These are phyloP conservation scores for Nakataea oryzae DNA, from an alignment of 2,329 filamentous ascomycete species.

Conservation along the genomic window DNA sequence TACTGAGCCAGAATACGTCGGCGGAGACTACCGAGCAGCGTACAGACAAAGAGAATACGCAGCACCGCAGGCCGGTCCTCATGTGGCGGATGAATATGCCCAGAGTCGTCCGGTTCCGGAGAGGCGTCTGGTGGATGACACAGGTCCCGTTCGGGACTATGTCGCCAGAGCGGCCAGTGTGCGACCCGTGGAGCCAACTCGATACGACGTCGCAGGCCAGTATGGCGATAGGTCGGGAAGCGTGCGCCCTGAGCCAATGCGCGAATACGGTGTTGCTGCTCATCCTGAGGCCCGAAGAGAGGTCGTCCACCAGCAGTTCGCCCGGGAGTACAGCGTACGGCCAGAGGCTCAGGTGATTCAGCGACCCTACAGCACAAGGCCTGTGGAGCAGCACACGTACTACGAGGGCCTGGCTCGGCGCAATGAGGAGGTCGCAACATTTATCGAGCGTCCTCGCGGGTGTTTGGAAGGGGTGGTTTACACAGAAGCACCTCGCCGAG, in stretches of 20 bases:
- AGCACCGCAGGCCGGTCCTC: conserved; percentile 31
- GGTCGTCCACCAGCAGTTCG: conserved; percentile 15
- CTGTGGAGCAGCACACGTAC: conserved; percentile 32
- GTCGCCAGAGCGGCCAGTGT: conserved; percentile 43
- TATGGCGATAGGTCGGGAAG: conserved; percentile 33
- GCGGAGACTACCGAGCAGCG: conserved; percentile 36
- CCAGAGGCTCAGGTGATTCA: conserved; percentile 22
- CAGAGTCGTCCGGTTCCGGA: conserved; percentile 18
- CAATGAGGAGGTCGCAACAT: conserved; percentile 29
- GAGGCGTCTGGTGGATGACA: conserved; percentile 30
- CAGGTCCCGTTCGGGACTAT: conserved; percentile 35
- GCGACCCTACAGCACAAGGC: conserved; percentile 29
- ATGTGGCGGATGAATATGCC: conserved; percentile 32
- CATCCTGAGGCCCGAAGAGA: conserved; percentile 27
- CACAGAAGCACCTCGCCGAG: conserved; percentile 18
- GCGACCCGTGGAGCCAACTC: conserved; percentile 29
- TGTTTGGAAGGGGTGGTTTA: conserved; percentile 33
- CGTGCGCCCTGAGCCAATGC: conserved; percentile 42
- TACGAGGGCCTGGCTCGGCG: conserved; percentile 24
- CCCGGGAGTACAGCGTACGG: conserved; percentile 21
- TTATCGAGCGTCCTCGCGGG: conserved; percentile 31
- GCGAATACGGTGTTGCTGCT: conserved; percentile 35
- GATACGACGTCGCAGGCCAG: conserved; percentile 13
- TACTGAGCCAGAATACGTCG: conserved; percentile 49
- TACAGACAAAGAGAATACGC: conserved; percentile 51